These are phyloP conservation scores for Acacia melanoxylon DNA, from an alignment of 306 rosid genomes.

Conservation along the genomic window DNA sequence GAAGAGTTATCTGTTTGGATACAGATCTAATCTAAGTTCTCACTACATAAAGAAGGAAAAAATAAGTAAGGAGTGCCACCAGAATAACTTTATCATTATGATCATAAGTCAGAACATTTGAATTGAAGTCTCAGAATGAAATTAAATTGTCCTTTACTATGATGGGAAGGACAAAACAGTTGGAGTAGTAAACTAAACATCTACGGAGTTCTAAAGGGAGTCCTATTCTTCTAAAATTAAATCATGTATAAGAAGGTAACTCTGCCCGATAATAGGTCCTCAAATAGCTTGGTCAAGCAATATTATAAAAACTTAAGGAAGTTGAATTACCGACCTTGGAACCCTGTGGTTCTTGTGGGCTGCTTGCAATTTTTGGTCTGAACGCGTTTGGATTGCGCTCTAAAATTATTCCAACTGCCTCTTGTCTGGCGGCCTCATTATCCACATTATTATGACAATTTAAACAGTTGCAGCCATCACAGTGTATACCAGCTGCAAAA, in stretches of 20 bases:
- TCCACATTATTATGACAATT: constrained; percentile 79
- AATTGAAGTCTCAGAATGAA: background rate
- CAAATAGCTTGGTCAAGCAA: constrained; percentile 7
- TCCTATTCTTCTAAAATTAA: background rate
- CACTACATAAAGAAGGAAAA: background rate
- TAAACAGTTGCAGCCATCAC: constrained; percentile 72
- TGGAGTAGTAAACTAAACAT: background rate
- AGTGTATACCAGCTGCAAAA: constrained; percentile 74
- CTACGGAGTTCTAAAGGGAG: background rate
- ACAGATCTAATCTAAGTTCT: background rate
- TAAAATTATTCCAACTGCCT: constrained; percentile 61
- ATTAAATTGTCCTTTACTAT: background rate
- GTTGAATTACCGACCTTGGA: constrained; percentile 48
- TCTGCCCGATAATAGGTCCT: background rate
- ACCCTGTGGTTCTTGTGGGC: constrained; percentile 56
- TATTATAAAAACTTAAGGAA: constrained; percentile 1
- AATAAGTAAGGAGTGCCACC: background rate
- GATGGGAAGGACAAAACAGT: background rate
- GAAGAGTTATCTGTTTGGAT: background rate
- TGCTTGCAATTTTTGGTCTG: constrained; percentile 74
- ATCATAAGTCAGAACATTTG: background rate
- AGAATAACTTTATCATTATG: background rate
- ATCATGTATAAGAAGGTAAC: background rate
- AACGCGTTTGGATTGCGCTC: constrained; percentile 86
- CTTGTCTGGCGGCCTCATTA: constrained; percentile 64